These are phyloP conservation scores for Mucor sp. DNA, from an alignment of 371 early-diverging fungal species.

Conservation along the genomic window DNA sequence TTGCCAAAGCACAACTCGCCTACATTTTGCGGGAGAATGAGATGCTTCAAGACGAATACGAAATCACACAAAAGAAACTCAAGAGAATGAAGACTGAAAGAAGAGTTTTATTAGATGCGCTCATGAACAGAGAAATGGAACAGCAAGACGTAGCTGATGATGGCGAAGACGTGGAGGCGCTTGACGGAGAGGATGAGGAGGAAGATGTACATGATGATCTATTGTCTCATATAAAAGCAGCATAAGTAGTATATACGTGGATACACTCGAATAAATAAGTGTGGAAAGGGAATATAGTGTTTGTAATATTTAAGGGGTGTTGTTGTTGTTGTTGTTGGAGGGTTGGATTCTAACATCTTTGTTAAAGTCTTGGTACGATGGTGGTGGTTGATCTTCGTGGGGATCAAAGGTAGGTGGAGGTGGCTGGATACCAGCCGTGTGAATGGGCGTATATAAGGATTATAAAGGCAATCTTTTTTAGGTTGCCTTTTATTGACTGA, in stretches of 20 bases:
- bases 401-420: slow-evolving; percentile 8
- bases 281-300: background rate
- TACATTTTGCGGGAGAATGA: slow-evolving; percentile 63
- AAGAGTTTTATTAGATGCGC: slow-evolving; percentile 53
- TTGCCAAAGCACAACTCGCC: slow-evolving; percentile 57
- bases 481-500: too few relatives aligned
- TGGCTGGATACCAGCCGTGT: background rate
- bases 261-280: background rate
- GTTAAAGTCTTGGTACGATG: slow-evolving; percentile 29
- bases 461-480: too few relatives aligned
- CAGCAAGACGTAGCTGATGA: background rate
- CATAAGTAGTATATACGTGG: background rate
- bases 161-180: background rate
- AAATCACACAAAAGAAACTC: slow-evolving; percentile 47
- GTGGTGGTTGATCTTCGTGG: slow-evolving; percentile 20
- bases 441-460: background rate
- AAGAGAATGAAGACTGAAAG: slow-evolving; percentile 54
- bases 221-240: background rate
- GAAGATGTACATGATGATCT: slow-evolving; percentile 1
- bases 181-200: background rate
- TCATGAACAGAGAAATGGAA: slow-evolving; percentile 28
- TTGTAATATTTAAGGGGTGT: background rate
- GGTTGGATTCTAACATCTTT: slow-evolving; percentile 24
- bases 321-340: background rate
- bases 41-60: slow-evolving; percentile 55